Base-by-base conservation (phyloP, 331 rosid species). In the Prunus yedoensis region DNA sequence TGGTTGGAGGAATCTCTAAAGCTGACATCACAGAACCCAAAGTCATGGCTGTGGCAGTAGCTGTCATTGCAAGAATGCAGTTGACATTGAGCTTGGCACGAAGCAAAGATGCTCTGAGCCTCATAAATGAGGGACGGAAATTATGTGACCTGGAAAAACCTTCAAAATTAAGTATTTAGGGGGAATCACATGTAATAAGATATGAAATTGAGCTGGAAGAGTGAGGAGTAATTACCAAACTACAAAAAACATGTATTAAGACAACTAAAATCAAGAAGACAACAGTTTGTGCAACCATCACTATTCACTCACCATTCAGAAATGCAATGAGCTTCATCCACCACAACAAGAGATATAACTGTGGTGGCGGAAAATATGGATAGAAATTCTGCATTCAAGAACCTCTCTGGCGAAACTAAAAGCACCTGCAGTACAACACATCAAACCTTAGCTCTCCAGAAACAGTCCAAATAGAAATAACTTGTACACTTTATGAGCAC, bases 241-340 rank as follows among this genome's bases (percentile, higher is more conserved):
- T 46, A 57, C 62, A 68, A 67, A 65, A 43, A 46, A 46, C 56
- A 74, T 79, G 67, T 43, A 69, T 64, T 50, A 63, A 75, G 17
- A 46, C 51, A 45, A 68, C 27, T 21, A 20, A 41, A 57, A 18
- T 57, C 61, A 47, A 74, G 66, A 60, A 27, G 70, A 21, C 65
- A 18, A 15, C 4, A 2, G 45, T 41, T 41, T 10, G 38, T 59
- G 18, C 57, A 59, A 23, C 3, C 30, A 3, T 10, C 77, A 20
- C 54, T 15, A 56, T 38, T 21, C 83, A 68, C 96, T 89, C 82
- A 92, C 99, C 99, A 94, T 86, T 92, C 99, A 76, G 97, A 91
- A 73, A 91, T 81, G 81, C 99, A 94, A 77, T 94, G 97, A 16
- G 99, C 97, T 85, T 94, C 99, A 66, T 94, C 97, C 79, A 94